These are phyloP conservation scores for Sphaerostilbella broomeana DNA, from an alignment of 2,329 filamentous ascomycete species.

Conservation along the genomic window DNA sequence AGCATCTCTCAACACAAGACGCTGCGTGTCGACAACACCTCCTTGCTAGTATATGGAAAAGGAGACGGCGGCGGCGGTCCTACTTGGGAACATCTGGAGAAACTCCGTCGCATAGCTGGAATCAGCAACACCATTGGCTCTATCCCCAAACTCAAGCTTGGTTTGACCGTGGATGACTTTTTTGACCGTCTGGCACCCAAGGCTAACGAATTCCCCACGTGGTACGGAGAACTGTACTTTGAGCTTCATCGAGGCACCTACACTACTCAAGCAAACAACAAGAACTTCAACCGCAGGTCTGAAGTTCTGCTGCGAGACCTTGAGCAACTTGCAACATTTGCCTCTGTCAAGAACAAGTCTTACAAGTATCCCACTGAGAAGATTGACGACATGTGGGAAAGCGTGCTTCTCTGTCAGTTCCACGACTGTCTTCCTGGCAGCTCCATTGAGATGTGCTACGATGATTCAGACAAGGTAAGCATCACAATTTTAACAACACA, in stretches of 20 bases:
- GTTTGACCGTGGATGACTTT: conserved; percentile 87
- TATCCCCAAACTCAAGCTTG: conserved; percentile 82
- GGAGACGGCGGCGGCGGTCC: conserved; percentile 94
- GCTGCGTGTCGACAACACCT: conserved; percentile 85
- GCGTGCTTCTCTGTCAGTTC: conserved; percentile 87
- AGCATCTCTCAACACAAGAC: conserved; percentile 92
- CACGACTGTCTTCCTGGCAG: conserved; percentile 95
- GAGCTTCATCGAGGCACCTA: conserved; percentile 96
- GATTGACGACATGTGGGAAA: conserved; percentile 96
- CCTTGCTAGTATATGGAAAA: conserved; percentile 89
- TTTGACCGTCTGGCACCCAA: conserved; percentile 81
- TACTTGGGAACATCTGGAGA: conserved; percentile 89
- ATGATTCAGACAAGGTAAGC: conserved; percentile 75
- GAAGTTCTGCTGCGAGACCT: conserved; percentile 83
- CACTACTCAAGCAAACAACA: conserved; percentile 96
- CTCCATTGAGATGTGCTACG: conserved; percentile 96
- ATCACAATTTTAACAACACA: too few relatives aligned
- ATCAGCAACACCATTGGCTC: conserved; percentile 77
- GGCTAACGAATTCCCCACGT: conserved; percentile 73
- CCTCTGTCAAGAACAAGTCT: conserved; percentile 61
- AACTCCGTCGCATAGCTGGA: conserved; percentile 84
- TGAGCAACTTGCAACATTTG: conserved; percentile 80
- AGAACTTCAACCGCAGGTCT: conserved; percentile 81
- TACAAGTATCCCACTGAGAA: conserved; percentile 92
- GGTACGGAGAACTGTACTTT: conserved; percentile 98